phyloP scores from a whole-genome alignment of 2,329 filamentous ascomycete species.

The Pseudogymnoascus sp. region DNA sequence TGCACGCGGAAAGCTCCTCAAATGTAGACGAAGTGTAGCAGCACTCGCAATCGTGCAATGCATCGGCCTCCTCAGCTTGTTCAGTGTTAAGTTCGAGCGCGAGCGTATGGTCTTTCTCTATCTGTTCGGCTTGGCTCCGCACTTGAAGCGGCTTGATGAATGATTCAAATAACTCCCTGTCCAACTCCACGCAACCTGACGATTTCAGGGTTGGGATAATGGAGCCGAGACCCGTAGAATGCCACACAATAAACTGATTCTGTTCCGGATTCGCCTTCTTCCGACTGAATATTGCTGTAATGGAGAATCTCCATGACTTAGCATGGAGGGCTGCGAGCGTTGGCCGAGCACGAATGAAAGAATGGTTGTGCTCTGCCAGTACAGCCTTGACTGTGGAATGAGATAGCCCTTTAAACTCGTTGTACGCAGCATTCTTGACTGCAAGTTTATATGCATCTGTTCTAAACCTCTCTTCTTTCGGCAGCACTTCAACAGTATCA shows the following conservation, averaged over 20 bases:
- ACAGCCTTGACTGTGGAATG: slow-evolving; percentile 69
- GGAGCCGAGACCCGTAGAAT: slow-evolving; percentile 45
- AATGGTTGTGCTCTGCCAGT: slow-evolving; percentile 72
- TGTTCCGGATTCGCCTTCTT: slow-evolving; percentile 51
- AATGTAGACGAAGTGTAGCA: slow-evolving; percentile 66
- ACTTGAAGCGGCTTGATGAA: slow-evolving; percentile 47
- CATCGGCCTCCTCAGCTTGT: slow-evolving; percentile 50
- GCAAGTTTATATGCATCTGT: slow-evolving; percentile 60
- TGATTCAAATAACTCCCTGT: slow-evolving; percentile 52
- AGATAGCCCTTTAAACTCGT: slow-evolving; percentile 69
- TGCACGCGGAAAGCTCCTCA: slow-evolving; percentile 68
- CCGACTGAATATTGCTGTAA: slow-evolving; percentile 62
- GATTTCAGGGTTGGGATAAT: slow-evolving; percentile 54
- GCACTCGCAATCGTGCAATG: slow-evolving; percentile 65
- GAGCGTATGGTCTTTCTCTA: slow-evolving; percentile 44
- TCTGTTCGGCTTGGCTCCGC: slow-evolving; percentile 36
- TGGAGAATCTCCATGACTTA: slow-evolving; percentile 69
- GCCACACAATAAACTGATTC: slow-evolving; percentile 57
- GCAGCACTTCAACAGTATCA: slow-evolving; percentile 33
- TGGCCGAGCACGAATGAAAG: slow-evolving; percentile 62
- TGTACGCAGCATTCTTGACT: slow-evolving; percentile 58
- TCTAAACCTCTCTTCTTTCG: slow-evolving; percentile 58
- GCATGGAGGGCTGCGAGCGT: slow-evolving; percentile 61
- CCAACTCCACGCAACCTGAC: slow-evolving; percentile 58
- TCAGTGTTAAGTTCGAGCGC: slow-evolving; percentile 48